Base-by-base conservation (phyloP, 192 early-diverging fungal genomes). In the Diversispora eburnea region DNA sequence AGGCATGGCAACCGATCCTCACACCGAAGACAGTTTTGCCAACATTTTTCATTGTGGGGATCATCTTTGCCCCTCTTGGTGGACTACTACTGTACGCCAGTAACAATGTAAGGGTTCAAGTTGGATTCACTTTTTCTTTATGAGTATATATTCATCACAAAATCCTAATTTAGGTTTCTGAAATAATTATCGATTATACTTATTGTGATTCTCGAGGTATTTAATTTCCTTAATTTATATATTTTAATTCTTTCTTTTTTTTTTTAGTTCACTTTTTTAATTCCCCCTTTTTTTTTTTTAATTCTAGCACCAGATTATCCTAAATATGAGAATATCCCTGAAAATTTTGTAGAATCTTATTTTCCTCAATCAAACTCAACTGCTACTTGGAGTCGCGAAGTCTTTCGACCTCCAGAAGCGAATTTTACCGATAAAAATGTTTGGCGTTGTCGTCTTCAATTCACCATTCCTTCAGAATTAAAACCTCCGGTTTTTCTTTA, bases 11-110 rank as follows among this genome's bases (percentile, higher is more conserved):
- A 82, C 98, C 98, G 0, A 88, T 99, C 57, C 87, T 99, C 22
- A 99, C 97, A 10, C 98, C 98, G 61, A 98, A 97, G 81, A 96
- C 93, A 39, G 98, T 99, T 6, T 79, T 99, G 20, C 98, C 98
- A 10, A 93, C 94, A 43, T 93, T 98, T 70, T 97, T 99, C 76
- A 80, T 93, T 42, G 88, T 98, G 45, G 98, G 98, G 7, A 89
- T 95, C 41, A 82, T 98, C 46, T 98, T 99, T 84, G 91, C 98
- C 41, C 97, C 98, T 13, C 84, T 99, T 20, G 98, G 96, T 68
- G 94, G 94, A 47, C 87, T 92, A 61, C 87, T 98, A 6, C 86
- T 95, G 65, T 93, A 91, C 80, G 94, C 94, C 17, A 91, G 92
- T 46, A 89, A 93, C 54, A 89, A 84, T 22, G 92, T 94, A 85